These are phyloP conservation scores for Thozetella sp. DNA, from an alignment of 495 filamentous ascomycete species.

Conservation along the genomic window DNA sequence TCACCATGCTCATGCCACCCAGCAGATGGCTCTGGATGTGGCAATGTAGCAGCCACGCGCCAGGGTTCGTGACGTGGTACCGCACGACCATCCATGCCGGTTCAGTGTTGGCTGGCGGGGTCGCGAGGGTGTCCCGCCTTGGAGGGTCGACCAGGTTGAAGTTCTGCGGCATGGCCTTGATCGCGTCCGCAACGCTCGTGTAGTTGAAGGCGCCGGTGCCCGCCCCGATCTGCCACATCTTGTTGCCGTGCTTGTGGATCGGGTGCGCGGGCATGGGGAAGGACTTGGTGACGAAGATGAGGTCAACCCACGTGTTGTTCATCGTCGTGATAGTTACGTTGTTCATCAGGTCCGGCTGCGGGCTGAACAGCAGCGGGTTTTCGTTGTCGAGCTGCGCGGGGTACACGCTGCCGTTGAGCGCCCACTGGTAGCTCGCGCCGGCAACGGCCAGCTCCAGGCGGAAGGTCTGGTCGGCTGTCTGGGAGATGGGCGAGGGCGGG, in stretches of 20 bases:
- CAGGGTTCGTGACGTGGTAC: slow-evolving; percentile 61
- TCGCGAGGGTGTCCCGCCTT: slow-evolving; percentile 50
- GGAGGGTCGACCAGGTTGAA: slow-evolving; percentile 61
- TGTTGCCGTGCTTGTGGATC: slow-evolving; percentile 67
- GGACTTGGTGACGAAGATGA: slow-evolving; percentile 44
- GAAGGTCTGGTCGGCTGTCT: slow-evolving; percentile 39
- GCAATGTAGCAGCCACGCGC: slow-evolving; percentile 62
- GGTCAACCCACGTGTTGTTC: slow-evolving; percentile 56
- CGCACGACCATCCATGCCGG: slow-evolving; percentile 54
- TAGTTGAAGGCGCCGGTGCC: slow-evolving; percentile 52
- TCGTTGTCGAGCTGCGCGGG: slow-evolving; percentile 25
- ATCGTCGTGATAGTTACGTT: slow-evolving; percentile 45
- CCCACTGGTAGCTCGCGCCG: slow-evolving; percentile 47
- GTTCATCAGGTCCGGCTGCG: slow-evolving; percentile 30
- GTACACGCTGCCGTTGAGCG: slow-evolving; percentile 38
- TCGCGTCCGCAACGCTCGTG: slow-evolving; percentile 52
- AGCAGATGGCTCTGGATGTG: slow-evolving; percentile 60
- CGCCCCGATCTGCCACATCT: slow-evolving; percentile 55
- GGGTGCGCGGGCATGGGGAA: slow-evolving; percentile 50
- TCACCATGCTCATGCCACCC: slow-evolving; percentile 57
- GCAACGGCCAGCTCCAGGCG: slow-evolving; percentile 38
- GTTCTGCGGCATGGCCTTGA: slow-evolving; percentile 38
- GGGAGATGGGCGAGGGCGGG: slow-evolving; percentile 34
- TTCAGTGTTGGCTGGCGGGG: slow-evolving; percentile 27
- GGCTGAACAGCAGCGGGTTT: slow-evolving; percentile 41